Percentiles rank a stretch among this genome's conserved stretches.
Evolutionary conservation across 768 basidiomycete species (phyloP).

Genomic region (Tricholoma saponaceum): DNA sequence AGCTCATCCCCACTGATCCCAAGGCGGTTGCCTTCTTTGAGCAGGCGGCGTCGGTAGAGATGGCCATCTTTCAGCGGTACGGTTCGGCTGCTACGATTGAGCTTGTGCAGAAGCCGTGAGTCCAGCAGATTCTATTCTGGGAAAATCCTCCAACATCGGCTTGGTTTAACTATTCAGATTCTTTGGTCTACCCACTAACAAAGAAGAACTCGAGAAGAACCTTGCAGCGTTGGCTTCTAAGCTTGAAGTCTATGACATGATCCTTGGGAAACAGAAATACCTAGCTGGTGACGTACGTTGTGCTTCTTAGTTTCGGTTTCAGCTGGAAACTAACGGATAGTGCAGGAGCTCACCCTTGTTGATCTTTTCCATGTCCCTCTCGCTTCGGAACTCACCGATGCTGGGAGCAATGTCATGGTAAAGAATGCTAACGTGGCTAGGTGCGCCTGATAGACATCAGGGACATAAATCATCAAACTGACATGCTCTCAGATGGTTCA

Average conservation of each 20-base stretch:
- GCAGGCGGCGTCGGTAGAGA: constrained; percentile 50
- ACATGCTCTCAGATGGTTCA: no score
- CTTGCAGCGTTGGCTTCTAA: constrained; percentile 30
- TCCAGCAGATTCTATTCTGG: not conserved
- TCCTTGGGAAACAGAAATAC: constrained; percentile 54
- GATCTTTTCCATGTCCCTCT: not conserved
- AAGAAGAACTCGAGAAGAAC: constrained; percentile 15
- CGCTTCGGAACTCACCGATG: no score
- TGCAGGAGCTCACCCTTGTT: not conserved
- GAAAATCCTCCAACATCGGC: no score
- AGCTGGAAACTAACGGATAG: not conserved
- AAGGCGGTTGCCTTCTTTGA: constrained; percentile 44
- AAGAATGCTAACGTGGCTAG: no score
- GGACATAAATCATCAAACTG: no score
- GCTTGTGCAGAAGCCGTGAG: constrained; percentile 46
- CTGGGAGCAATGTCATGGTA: no score
- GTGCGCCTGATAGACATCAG: no score
- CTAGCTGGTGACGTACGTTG: constrained; percentile 46
- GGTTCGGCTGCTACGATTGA: constrained; percentile 41
- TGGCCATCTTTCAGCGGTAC: constrained; percentile 46
- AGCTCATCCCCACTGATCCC: constrained; percentile 42
- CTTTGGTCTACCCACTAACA: no score
- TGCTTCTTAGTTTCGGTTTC: not conserved
- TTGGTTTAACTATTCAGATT: no score
- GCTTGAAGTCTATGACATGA: constrained; percentile 51